Evolutionary conservation across 2,329 filamentous ascomycete species (phyloP).

Genomic region (Westerdykella aurantiaca): DNA sequence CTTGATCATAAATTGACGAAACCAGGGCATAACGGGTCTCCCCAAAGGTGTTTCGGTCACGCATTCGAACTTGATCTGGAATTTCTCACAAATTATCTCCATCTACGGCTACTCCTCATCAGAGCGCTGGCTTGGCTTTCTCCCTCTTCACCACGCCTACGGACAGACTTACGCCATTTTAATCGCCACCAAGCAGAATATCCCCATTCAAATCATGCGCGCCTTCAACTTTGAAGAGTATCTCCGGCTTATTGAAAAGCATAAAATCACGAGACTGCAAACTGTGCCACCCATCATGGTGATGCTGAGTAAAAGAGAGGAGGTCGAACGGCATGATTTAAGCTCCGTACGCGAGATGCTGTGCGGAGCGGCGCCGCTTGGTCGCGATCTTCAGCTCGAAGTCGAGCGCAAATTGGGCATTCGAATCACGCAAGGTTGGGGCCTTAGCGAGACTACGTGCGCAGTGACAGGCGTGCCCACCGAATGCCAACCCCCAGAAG

Average conservation of each 20-base stretch:
- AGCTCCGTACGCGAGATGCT: slow-evolving; percentile 28
- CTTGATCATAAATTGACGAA: too few relatives aligned
- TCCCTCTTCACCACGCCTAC: slow-evolving; percentile 42
- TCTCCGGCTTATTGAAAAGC: slow-evolving; percentile 31
- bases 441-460: slow-evolving; percentile 36
- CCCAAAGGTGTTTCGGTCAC: slow-evolving; percentile 43
- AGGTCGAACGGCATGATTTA: slow-evolving; percentile 31
- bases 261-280: slow-evolving; percentile 38
- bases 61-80: slow-evolving; percentile 41
- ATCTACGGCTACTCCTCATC: slow-evolving; percentile 27
- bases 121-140: slow-evolving; percentile 40
- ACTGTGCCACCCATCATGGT: slow-evolving; percentile 37
- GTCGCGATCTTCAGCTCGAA: slow-evolving; percentile 35
- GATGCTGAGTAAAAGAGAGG: slow-evolving; percentile 34
- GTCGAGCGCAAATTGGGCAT: slow-evolving; percentile 31
- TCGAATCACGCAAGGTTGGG: slow-evolving; percentile 39
- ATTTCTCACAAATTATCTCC: slow-evolving; percentile 34
- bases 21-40: slow-evolving; percentile 41
- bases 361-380: slow-evolving; percentile 38
- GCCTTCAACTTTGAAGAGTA: slow-evolving; percentile 34
- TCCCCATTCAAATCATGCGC: slow-evolving; percentile 37
- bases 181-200: slow-evolving; percentile 27
- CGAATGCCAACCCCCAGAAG: slow-evolving; percentile 25
- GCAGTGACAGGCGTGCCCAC: slow-evolving; percentile 34
- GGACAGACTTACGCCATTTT: slow-evolving; percentile 38